Percentiles rank a stretch among this genome's conserved stretches.
Evolutionary conservation across 2,329 filamentous ascomycete genomes (phyloP).

Genomic region (Verticillium nonalfalfae): DNA sequence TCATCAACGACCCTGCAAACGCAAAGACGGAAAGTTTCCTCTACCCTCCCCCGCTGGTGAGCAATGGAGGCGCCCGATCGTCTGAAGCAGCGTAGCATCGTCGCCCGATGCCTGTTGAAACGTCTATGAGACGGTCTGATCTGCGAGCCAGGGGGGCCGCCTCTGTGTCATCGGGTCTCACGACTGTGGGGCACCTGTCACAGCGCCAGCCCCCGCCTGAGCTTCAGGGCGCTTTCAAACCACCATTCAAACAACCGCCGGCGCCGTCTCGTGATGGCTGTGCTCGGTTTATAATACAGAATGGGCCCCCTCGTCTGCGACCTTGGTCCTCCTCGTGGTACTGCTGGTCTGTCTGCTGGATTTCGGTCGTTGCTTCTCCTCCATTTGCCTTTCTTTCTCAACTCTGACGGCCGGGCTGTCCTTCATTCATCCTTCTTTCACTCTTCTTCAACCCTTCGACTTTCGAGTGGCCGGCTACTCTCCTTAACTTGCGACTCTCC

Average conservation of each 20-base stretch:
- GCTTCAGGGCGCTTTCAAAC: conserved; percentile 2
- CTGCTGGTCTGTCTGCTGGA: conserved; percentile 1
- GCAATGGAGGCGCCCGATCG: not conserved
- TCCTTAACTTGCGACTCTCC: not conserved
- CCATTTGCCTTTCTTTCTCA: not conserved
- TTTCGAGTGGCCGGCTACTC: conserved; percentile 13
- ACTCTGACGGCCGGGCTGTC: not conserved
- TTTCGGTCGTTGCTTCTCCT: not conserved
- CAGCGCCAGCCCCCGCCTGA: not conserved
- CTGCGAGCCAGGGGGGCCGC: conserved; percentile 5
- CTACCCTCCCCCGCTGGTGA: not conserved
- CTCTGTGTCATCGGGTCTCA: conserved; percentile 13
- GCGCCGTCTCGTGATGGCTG: not conserved
- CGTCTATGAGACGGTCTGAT: conserved; percentile 12
- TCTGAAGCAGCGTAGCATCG: not conserved
- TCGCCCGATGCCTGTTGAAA: not conserved
- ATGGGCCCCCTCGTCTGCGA: not conserved
- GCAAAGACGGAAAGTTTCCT: not conserved
- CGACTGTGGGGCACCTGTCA: conserved; percentile 5
- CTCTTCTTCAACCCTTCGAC: not conserved
- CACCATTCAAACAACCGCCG: not conserved
- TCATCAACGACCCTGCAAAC: not conserved
- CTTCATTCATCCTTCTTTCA: not conserved
- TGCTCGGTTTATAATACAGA: not conserved
- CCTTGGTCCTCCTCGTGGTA: not conserved